Conservation (phyloP, 306 rosid genomes). For the Potentilla sterilis region DNA sequence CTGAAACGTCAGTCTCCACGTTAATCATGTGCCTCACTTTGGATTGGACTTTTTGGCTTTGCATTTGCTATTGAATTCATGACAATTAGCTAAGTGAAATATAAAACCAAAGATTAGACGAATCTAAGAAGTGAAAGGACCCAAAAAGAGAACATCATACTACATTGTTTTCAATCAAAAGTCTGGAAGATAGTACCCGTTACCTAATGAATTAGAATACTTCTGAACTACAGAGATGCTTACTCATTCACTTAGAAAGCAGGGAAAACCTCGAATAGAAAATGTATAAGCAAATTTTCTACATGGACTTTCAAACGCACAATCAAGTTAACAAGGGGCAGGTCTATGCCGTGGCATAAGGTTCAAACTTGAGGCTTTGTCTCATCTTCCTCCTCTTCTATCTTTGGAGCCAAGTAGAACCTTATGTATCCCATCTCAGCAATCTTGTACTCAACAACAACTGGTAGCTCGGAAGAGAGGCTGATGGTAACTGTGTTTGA, state of each 20-base stretch:
- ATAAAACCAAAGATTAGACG: neutral
- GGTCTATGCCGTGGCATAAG: neutral
- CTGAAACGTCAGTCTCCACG: too few relatives aligned
- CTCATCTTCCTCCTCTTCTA: conserved; percentile 79
- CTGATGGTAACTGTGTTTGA: conserved; percentile 65
- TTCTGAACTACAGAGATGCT: conserved; percentile 14
- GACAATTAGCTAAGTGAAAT: too few relatives aligned
- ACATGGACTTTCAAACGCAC: neutral
- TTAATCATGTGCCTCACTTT: too few relatives aligned
- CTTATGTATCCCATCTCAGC: conserved; percentile 72
- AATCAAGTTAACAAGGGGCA: neutral
- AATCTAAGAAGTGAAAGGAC: neutral
- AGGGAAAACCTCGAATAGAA: neutral
- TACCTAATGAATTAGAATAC: neutral
- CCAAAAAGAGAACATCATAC: neutral
- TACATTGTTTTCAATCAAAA: conserved; percentile 10
- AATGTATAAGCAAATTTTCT: neutral
- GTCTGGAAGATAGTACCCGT: conserved; percentile 5
- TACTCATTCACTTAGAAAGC: conserved; percentile 2
- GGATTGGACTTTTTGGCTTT: too few relatives aligned
- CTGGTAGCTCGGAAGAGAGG: conserved; percentile 64
- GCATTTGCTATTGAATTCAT: too few relatives aligned
- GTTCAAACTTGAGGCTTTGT: conserved; percentile 34
- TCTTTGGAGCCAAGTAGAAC: conserved; percentile 91
- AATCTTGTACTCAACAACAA: conserved; percentile 59